These are phyloP conservation scores for Pythium guiyangense DNA, from an alignment of 352 stramenopile species.

Conservation along the genomic window DNA sequence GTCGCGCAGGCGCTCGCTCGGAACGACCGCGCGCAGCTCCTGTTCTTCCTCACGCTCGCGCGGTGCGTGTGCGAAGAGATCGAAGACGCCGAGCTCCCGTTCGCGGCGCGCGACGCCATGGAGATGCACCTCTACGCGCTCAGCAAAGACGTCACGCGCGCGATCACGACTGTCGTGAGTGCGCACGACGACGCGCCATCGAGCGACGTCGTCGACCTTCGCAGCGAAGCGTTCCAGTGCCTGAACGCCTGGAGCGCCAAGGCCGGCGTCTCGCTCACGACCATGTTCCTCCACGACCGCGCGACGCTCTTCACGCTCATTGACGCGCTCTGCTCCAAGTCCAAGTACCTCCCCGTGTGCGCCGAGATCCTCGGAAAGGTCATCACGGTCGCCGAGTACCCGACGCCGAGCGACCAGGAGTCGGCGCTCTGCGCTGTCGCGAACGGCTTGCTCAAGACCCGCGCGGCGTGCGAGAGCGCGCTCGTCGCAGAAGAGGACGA, in stretches of 20 bases:
- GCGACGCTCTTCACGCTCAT: conserved; percentile 35
- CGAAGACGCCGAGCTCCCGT: conserved; percentile 52
- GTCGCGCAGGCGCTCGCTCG: conserved; percentile 12
- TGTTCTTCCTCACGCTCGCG: conserved; percentile 50
- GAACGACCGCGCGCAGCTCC: conserved; percentile 26
- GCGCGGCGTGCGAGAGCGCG: conserved; percentile 41
- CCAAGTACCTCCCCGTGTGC: conserved; percentile 34
- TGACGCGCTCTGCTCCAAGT: conserved; percentile 44
- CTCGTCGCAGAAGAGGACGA: conserved; percentile 48
- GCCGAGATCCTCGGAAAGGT: conserved; percentile 57
- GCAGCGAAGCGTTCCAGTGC: conserved; percentile 52
- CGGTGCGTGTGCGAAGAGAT: conserved; percentile 68
- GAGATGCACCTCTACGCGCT: conserved; percentile 42
- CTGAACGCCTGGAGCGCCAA: conserved; percentile 54
- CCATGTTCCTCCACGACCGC: conserved; percentile 37
- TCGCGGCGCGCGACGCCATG: conserved; percentile 59
- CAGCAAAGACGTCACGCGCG: conserved; percentile 35
- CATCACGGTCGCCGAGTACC: conserved; percentile 56
- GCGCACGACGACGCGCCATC: conserved; percentile 20
- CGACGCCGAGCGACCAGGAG: conserved; percentile 37
- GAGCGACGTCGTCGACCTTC: conserved; percentile 21
- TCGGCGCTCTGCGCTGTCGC: conserved; percentile 35
- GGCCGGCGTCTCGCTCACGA: conserved; percentile 50
- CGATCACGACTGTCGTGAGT: conserved; percentile 47
- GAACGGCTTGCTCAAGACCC: conserved; percentile 39